Evolutionary conservation across 306 rosid genomes (phyloP).

Genomic region (Benincasa hispida): DNA sequence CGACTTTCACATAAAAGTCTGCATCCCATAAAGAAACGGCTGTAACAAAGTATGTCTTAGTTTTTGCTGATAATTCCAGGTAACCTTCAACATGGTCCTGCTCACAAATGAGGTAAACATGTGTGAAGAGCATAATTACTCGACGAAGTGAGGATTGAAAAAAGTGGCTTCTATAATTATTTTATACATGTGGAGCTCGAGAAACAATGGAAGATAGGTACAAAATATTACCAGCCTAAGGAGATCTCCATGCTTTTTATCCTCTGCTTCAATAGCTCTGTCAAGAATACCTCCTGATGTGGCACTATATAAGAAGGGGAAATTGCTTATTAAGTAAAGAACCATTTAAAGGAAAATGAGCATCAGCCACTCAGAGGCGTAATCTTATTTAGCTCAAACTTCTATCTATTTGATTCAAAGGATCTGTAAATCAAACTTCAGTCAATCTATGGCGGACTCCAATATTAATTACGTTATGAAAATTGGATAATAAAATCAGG

Average conservation of each 20-base stretch:
- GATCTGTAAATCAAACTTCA: neutral
- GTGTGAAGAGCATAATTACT: neutral
- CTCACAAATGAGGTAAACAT: neutral
- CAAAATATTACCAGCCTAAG: conserved; percentile 71
- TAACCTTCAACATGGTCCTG: conserved; percentile 98
- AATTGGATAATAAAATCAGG: neutral
- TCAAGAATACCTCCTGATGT: conserved; percentile 96
- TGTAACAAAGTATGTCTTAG: conserved; percentile 77
- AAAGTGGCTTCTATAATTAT: neutral
- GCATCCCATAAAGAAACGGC: conserved; percentile 95
- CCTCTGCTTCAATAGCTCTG: conserved; percentile 98
- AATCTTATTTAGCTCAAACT: neutral
- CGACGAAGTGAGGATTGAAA: neutral
- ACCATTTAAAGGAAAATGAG: conserved; percentile 1
- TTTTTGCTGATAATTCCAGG: conserved; percentile 95
- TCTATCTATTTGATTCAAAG: neutral
- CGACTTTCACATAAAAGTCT: conserved; percentile 93
- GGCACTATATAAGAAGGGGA: conserved; percentile 45
- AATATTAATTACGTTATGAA: neutral
- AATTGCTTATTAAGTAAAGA: conserved; percentile 1
- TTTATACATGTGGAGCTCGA: neutral
- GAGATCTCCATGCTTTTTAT: conserved; percentile 86
- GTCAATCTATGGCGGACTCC: neutral
- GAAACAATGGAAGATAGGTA: conserved; percentile 7
- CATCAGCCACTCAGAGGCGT: neutral